These are phyloP conservation scores for Emmonsiellopsis sp. DNA, from an alignment of 2,329 filamentous ascomycete species.

Conservation along the genomic window DNA sequence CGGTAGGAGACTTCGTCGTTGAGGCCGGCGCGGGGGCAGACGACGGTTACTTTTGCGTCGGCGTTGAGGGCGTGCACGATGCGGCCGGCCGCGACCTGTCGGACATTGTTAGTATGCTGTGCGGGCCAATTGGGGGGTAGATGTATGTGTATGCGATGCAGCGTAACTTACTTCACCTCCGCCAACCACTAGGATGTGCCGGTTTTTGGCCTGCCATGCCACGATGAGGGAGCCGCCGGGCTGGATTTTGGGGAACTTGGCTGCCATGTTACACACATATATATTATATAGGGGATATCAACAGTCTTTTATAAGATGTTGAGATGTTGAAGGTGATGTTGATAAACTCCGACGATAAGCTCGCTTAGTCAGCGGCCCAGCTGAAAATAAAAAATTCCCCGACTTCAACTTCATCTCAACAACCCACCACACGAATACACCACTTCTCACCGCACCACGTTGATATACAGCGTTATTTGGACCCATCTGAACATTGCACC, in stretches of 20 bases:
- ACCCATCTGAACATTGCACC: neutral
- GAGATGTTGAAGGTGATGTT: neutral
- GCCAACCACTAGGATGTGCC: constrained; percentile 83
- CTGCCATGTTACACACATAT: constrained; percentile 11
- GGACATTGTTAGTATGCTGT: constrained; percentile 5
- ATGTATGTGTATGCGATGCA: constrained; percentile 5
- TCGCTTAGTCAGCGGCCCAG: neutral
- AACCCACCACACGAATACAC: neutral
- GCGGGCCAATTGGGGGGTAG: neutral
- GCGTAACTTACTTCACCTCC: constrained; percentile 70
- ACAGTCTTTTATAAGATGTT: too few species aligned
- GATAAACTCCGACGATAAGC: neutral
- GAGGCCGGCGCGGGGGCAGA: constrained; percentile 69
- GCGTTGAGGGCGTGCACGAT: constrained; percentile 93
- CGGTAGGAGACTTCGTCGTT: constrained; percentile 84
- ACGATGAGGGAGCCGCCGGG: constrained; percentile 88
- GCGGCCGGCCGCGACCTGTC: constrained; percentile 84
- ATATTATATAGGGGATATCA: neutral
- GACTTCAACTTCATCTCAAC: neutral
- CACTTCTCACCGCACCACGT: neutral
- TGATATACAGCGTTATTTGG: neutral
- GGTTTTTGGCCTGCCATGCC: constrained; percentile 89
- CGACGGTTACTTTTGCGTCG: constrained; percentile 79
- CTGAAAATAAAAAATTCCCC: neutral
- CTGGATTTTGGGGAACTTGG: constrained; percentile 66